These are phyloP conservation scores for Microstegium vimineum DNA, from an alignment of 176 grass and related monocot genomes.

Conservation along the genomic window DNA sequence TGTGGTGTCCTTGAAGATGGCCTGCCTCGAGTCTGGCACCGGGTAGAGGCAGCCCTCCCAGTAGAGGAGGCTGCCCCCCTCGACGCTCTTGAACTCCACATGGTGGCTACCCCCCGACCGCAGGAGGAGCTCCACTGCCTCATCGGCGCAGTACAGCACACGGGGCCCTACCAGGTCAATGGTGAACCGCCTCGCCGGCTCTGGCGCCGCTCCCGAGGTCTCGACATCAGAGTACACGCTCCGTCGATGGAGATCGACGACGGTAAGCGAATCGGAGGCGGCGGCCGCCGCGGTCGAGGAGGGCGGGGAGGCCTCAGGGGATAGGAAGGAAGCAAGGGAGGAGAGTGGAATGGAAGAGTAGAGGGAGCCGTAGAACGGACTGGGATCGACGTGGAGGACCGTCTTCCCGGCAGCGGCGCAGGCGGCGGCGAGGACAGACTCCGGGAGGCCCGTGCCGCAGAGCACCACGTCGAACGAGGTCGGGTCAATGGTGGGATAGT, in stretches of 20 bases:
- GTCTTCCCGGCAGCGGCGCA: constrained; percentile 62
- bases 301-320: background rate
- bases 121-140: constrained; percentile 70
- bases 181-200: constrained; percentile 52
- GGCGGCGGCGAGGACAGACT: constrained; percentile 74
- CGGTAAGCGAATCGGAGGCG: background rate
- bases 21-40: constrained; percentile 72
- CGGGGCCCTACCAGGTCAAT: constrained; percentile 70
- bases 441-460: constrained; percentile 73
- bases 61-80: constrained; percentile 64
- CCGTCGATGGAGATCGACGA: constrained; percentile 40
- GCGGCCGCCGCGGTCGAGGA: constrained; percentile 1
- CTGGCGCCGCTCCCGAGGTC: constrained; percentile 46
- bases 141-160: constrained; percentile 82
- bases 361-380: constrained; percentile 82
- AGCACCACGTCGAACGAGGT: constrained; percentile 78
- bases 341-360: constrained; percentile 69
- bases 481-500: constrained; percentile 72
- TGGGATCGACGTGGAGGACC: constrained; percentile 84
- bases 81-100: constrained; percentile 91
- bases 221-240: constrained; percentile 56
- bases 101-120: constrained; percentile 72
- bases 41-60: constrained; percentile 69
- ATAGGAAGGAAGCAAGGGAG: constrained; percentile 43
- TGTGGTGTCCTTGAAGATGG: constrained; percentile 75